These are phyloP conservation scores for Leccinum boreale DNA, from an alignment of 768 basidiomycete species.

Conservation along the genomic window DNA sequence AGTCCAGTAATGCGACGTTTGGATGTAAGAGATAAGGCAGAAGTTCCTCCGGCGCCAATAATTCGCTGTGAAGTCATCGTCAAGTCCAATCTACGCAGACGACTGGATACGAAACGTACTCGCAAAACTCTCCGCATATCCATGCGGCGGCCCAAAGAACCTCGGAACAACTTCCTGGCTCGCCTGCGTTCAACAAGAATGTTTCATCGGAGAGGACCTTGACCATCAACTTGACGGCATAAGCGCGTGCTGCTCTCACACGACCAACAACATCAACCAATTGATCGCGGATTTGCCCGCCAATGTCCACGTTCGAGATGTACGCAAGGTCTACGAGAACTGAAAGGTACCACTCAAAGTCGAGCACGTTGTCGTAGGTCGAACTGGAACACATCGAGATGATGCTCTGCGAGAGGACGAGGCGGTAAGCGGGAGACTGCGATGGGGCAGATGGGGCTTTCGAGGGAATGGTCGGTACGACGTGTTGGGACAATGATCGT, in stretches of 20 bases:
- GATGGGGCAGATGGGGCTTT: constrained; percentile 47
- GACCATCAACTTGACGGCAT: constrained; percentile 81
- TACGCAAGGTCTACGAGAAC: constrained; percentile 91
- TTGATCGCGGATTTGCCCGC: constrained; percentile 74
- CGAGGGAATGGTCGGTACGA: constrained; percentile 38
- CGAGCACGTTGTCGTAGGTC: constrained; percentile 82
- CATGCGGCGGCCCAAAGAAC: constrained; percentile 93
- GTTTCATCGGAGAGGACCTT: constrained; percentile 77
- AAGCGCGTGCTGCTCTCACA: constrained; percentile 70
- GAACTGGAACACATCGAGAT: constrained; percentile 82
- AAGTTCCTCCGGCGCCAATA: constrained; percentile 74
- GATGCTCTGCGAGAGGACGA: constrained; percentile 76
- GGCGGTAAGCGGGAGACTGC: constrained; percentile 82
- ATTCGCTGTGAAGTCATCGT: constrained; percentile 47
- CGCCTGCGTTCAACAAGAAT: constrained; percentile 62
- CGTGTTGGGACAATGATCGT: constrained; percentile 49
- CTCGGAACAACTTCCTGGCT: constrained; percentile 75
- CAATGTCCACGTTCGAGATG: constrained; percentile 77
- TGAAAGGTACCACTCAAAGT: constrained; percentile 98
- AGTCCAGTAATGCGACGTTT: constrained; percentile 49
- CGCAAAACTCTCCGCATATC: constrained; percentile 94
- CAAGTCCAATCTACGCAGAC: background rate
- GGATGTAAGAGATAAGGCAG: constrained; percentile 67
- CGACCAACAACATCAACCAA: constrained; percentile 84
- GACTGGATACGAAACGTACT: constrained; percentile 45